These are phyloP conservation scores for Irpex sp. DNA, from an alignment of 1,284 basidiomycete species.

Conservation along the genomic window DNA sequence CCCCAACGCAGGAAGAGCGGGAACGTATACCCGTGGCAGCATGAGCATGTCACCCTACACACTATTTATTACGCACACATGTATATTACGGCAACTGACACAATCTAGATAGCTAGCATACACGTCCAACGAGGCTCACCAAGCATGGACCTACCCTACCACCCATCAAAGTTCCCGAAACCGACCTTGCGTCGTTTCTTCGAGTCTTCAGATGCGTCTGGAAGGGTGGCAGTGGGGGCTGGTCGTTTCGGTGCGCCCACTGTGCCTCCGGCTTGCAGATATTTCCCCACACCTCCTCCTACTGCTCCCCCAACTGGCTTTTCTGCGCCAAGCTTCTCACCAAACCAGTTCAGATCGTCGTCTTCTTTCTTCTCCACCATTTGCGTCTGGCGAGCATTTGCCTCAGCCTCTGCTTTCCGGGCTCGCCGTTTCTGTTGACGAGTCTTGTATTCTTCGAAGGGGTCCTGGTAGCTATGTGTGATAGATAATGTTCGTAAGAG, in stretches of 20 bases:
- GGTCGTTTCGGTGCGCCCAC: conserved; percentile 41
- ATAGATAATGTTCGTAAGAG: not conserved
- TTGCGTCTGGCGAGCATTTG: conserved; percentile 27
- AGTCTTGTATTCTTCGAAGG: conserved; percentile 80
- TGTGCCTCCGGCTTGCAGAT: conserved; percentile 39
- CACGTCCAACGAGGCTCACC: not conserved
- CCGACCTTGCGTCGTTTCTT: conserved; percentile 76
- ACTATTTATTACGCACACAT: conserved; percentile 3
- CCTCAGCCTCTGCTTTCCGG: conserved; percentile 55
- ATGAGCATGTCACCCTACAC: conserved; percentile 20
- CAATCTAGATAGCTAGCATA: conserved; percentile 14
- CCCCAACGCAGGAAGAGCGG: conserved; percentile 9
- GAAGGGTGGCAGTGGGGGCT: conserved; percentile 10
- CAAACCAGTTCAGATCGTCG: conserved; percentile 82
- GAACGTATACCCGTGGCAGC: conserved; percentile 43
- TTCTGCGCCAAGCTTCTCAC: conserved; percentile 63
- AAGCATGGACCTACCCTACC: conserved; percentile 34
- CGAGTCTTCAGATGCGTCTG: conserved; percentile 34
- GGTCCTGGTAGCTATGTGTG: conserved; percentile 68
- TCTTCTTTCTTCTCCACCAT: conserved; percentile 40
- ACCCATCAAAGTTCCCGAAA: conserved; percentile 78
- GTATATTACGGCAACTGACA: not conserved
- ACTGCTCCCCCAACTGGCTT: conserved; percentile 23
- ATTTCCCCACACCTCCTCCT: conserved; percentile 55
- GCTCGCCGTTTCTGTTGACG: conserved; percentile 74